A percentile compares a stretch with the other conserved stretches of the same genome.
These are phyloP conservation scores for Litchi chinensis DNA, from an alignment of 345 rosid species.

Conservation along the genomic window DNA sequence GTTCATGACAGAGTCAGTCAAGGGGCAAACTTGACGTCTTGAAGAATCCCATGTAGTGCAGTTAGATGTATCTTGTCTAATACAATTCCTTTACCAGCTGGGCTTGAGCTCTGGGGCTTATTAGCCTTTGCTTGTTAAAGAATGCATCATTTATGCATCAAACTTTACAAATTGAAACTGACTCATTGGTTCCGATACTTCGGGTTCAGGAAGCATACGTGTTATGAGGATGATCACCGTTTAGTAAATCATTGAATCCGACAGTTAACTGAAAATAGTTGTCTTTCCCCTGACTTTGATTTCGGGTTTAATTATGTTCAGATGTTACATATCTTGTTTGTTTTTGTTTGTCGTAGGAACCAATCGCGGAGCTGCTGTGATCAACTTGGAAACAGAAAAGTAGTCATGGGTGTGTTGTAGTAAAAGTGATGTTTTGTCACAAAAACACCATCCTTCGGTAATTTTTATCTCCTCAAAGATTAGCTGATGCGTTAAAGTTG, in stretches of 20 bases:
- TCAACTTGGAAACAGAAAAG: slow-evolving; percentile 64
- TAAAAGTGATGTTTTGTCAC: slow-evolving; percentile 75
- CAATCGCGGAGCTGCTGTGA: slow-evolving; percentile 68
- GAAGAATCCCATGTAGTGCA: neutral
- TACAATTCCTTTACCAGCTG: neutral
- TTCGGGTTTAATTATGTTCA: neutral
- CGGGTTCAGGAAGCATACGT: neutral
- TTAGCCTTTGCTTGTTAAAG: neutral
- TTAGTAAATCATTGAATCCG: neutral
- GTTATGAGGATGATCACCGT: neutral
- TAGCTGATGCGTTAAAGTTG: slow-evolving; percentile 1
- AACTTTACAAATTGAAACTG: neutral
- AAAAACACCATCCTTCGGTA: slow-evolving; percentile 64
- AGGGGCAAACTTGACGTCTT: neutral
- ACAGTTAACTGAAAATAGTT: neutral
- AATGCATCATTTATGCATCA: neutral
- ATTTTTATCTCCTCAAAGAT: slow-evolving; percentile 7
- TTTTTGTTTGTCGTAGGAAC: slow-evolving; percentile 53
- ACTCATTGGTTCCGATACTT: neutral
- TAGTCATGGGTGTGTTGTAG: slow-evolving; percentile 60
- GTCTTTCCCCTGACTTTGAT: neutral
- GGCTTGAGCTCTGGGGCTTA: neutral
- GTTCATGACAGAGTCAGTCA: neutral
- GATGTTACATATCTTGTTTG: neutral
- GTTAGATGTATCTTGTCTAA: neutral